A percentile compares a stretch with the other conserved stretches of the same genome.
These are phyloP conservation scores for Apiospora malaysiana DNA, from an alignment of 2,329 filamentous ascomycete genomes.

Conservation along the genomic window DNA sequence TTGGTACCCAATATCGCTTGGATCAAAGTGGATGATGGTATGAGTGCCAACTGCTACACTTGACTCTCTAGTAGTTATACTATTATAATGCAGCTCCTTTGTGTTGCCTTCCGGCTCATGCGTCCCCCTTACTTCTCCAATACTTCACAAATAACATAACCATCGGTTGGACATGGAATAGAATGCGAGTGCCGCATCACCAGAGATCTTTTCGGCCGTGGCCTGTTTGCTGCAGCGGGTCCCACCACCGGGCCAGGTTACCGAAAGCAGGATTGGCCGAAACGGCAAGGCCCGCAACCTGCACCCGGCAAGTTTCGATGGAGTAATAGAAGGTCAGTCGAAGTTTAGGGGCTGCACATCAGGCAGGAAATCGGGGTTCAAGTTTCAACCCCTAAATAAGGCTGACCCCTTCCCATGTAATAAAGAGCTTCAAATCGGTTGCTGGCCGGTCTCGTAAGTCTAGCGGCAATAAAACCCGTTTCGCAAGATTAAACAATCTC, in stretches of 20 bases:
- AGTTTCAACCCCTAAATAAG: neutral
- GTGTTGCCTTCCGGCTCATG: neutral
- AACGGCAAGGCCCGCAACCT: neutral
- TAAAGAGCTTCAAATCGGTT: too few species aligned
- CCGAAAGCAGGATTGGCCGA: neutral
- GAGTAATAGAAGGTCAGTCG: neutral
- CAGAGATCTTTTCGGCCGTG: too few species aligned
- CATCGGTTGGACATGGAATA: neutral
- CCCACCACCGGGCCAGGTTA: neutral
- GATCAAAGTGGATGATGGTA: neutral
- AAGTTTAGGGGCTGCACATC: neutral
- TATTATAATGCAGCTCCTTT: too few species aligned
- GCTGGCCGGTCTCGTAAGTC: neutral
- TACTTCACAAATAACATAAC: too few species aligned
- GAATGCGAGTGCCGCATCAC: too few species aligned
- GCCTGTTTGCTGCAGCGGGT: neutral
- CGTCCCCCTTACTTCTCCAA: too few species aligned
- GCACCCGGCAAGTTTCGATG: neutral
- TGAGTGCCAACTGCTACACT: neutral
- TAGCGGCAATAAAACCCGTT: neutral
- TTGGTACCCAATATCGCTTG: neutral
- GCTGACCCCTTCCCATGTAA: neutral
- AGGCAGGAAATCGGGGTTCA: neutral
- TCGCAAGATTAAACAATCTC: neutral
- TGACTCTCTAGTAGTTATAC: neutral